phyloP scores from a whole-genome alignment of 1,284 basidiomycete genomes.

The Microbotryomycetes sp. region DNA sequence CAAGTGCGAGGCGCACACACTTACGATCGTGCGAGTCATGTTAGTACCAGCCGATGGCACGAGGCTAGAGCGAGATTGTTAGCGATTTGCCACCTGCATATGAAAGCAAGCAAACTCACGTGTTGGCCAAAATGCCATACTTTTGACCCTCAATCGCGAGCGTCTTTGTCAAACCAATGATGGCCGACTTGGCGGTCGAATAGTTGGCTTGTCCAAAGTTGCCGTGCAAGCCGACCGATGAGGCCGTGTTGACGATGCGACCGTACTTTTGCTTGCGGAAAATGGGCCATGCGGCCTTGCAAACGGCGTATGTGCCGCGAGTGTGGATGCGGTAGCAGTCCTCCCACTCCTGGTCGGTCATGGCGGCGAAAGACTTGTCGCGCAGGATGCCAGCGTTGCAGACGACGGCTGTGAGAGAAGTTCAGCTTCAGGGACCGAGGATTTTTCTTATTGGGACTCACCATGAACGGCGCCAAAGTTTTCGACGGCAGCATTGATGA shows the following conservation, averaged over 20 bases:
- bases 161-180: conserved; percentile 81
- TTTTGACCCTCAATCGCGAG: conserved; percentile 88
- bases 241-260: conserved; percentile 88
- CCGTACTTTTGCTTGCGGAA: conserved; percentile 98
- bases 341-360: conserved; percentile 94
- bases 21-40: conserved; percentile 75
- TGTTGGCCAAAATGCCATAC: conserved; percentile 82
- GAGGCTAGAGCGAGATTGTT: conserved; percentile 52
- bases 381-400: conserved; percentile 94
- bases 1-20: conserved; percentile 9
- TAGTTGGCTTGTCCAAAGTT: conserved; percentile 87
- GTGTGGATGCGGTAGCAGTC: conserved; percentile 82
- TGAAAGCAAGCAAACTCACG: conserved; percentile 27
- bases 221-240: conserved; percentile 72
- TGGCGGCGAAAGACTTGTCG: conserved; percentile 61
- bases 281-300: conserved; percentile 91
- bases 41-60: conserved; percentile 35
- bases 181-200: conserved; percentile 85
- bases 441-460: neutral
- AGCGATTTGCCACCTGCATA: neutral
- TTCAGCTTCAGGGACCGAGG: neutral
- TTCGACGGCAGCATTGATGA: conserved; percentile 80
- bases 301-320: conserved; percentile 51
- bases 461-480: conserved; percentile 80
- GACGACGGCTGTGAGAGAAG: conserved; percentile 47